Percentiles rank a stretch among this genome's conserved stretches.
These are phyloP conservation scores for Crotalaria pallida DNA, from an alignment of 306 rosid genomes.

Conservation along the genomic window DNA sequence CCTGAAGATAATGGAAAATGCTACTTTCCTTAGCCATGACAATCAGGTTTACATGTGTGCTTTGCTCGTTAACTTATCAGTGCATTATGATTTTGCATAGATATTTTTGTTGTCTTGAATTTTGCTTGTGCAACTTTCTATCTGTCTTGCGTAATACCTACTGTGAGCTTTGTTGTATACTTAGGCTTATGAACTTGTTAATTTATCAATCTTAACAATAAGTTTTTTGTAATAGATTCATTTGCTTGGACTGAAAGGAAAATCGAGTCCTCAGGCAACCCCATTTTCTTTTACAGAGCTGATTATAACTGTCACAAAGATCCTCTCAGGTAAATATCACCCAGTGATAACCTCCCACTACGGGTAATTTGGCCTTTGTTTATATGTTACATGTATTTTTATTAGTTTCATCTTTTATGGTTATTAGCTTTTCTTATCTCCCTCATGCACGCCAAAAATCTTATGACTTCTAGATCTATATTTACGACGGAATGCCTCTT, in stretches of 20 bases:
- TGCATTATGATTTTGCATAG: neutral
- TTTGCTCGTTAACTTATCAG: neutral
- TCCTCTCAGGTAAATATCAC: constrained; percentile 71
- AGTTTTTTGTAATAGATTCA: constrained; percentile 54
- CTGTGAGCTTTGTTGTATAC: neutral
- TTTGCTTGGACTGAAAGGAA: constrained; percentile 81
- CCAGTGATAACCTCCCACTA: neutral
- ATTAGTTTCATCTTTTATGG: constrained; percentile 26
- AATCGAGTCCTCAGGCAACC: constrained; percentile 30
- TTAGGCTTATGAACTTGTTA: constrained; percentile 14
- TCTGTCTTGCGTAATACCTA: neutral
- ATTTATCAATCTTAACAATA: constrained; percentile 19
- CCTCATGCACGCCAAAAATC: constrained; percentile 7
- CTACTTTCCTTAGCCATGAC: constrained; percentile 81
- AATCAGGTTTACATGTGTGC: constrained; percentile 62
- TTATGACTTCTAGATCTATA: constrained; percentile 23
- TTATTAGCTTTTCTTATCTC: constrained; percentile 28
- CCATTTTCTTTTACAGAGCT: constrained; percentile 57
- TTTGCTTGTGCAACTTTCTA: constrained; percentile 1
- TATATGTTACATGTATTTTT: neutral
- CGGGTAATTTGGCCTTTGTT: neutral
- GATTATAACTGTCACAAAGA: constrained; percentile 59
- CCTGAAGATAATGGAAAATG: constrained; percentile 98
- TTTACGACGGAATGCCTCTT: constrained; percentile 21
- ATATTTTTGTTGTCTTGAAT: neutral